phyloP scores from a whole-genome alignment of 306 rosid species.

The Trifolium repens region DNA sequence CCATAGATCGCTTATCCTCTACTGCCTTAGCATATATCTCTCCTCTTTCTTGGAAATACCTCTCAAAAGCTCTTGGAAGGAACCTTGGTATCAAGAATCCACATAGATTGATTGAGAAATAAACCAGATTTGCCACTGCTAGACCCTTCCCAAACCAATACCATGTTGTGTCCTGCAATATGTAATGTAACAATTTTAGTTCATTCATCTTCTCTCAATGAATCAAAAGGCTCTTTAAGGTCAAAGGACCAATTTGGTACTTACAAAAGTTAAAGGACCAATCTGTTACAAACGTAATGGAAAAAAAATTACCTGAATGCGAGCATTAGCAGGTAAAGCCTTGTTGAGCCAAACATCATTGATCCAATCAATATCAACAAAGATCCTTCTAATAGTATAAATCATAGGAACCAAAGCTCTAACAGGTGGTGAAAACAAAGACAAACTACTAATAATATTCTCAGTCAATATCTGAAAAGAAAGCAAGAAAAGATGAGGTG shows the following conservation, averaged over 20 bases:
- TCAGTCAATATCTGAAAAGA: slow-evolving; percentile 82
- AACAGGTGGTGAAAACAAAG: slow-evolving; percentile 80
- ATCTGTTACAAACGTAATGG: background rate
- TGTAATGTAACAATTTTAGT: background rate
- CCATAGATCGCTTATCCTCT: slow-evolving; percentile 60
- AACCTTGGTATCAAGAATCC: slow-evolving; percentile 74
- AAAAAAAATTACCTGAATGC: slow-evolving; percentile 49
- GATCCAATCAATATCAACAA: slow-evolving; percentile 76
- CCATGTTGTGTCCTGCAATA: slow-evolving; percentile 70
- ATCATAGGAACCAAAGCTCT: slow-evolving; percentile 81
- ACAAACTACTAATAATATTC: slow-evolving; percentile 69
- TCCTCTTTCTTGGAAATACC: slow-evolving; percentile 61
- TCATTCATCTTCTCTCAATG: background rate
- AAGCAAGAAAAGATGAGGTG: slow-evolving; percentile 77
- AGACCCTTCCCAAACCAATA: slow-evolving; percentile 77
- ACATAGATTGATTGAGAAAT: slow-evolving; percentile 69
- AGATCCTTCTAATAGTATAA: slow-evolving; percentile 72
- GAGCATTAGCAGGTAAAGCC: slow-evolving; percentile 68
- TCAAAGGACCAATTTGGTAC: too few relatives aligned
- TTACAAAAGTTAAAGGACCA: too few relatives aligned
- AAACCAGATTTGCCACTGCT: slow-evolving; percentile 58
- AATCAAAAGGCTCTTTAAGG: too few relatives aligned
- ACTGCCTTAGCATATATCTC: slow-evolving; percentile 60
- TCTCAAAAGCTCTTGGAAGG: slow-evolving; percentile 83
- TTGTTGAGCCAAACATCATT: slow-evolving; percentile 74